Conservation (phyloP, 2,329 filamentous ascomycete species). For the Paramyrothecium roridum region DNA sequence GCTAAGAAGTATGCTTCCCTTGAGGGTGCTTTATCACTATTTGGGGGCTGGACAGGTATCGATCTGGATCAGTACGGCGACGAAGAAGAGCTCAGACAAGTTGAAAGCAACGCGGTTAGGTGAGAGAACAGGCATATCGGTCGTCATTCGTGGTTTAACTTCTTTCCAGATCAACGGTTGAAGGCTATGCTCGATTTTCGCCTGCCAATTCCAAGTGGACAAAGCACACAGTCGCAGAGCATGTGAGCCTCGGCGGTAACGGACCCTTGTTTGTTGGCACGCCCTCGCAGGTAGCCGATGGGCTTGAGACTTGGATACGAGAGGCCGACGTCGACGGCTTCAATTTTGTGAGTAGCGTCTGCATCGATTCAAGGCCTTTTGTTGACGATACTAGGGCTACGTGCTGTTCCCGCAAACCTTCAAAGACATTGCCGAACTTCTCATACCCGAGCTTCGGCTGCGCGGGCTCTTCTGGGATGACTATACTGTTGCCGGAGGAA, state of each 20-base stretch:
- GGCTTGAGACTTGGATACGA: constrained; percentile 62
- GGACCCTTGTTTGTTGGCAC: constrained; percentile 65
- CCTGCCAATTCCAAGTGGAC: constrained; percentile 67
- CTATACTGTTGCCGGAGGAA: constrained; percentile 52
- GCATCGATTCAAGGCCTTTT: not conserved
- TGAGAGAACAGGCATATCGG: too few species aligned
- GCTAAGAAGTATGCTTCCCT: constrained; percentile 56
- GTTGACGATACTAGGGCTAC: constrained; percentile 44
- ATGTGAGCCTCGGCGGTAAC: constrained; percentile 65
- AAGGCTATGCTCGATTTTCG: constrained; percentile 52
- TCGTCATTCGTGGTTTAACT: too few species aligned
- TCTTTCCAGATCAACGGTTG: constrained; percentile 53
- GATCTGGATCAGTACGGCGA: constrained; percentile 56
- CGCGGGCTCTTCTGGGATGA: constrained; percentile 57
- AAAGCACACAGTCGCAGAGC: constrained; percentile 65
- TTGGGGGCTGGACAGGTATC: constrained; percentile 70
- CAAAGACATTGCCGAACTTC: constrained; percentile 62
- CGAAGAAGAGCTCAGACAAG: constrained; percentile 60
- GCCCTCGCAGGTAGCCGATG: constrained; percentile 61
- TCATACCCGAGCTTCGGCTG: constrained; percentile 60
- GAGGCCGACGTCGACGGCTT: constrained; percentile 74
- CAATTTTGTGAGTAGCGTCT: constrained; percentile 57
- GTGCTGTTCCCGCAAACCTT: constrained; percentile 66
- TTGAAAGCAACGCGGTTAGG: constrained; percentile 59
- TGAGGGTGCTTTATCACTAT: constrained; percentile 66